Conservation (phyloP, 495 filamentous ascomycete species). For the Copromyces sp. region DNA sequence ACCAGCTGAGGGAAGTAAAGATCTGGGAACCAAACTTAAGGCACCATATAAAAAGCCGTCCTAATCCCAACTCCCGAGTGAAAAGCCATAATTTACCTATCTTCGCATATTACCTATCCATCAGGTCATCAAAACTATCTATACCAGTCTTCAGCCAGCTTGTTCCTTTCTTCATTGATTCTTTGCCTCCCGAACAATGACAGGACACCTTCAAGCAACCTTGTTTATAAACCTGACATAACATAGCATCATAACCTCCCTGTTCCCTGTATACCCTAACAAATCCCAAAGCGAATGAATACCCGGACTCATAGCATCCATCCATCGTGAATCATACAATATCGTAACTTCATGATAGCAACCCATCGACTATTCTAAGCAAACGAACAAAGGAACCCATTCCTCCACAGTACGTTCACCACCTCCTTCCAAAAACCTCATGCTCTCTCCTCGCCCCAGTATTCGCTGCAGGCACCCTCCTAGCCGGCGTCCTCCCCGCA, state of each 20-base stretch:
- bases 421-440: conserved; percentile 29
- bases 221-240: neutral
- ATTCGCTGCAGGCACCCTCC: neutral
- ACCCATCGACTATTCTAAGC: neutral
- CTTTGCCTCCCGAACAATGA: neutral
- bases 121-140: neutral
- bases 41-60: too few species aligned
- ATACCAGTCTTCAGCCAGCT: neutral
- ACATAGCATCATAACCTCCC: neutral
- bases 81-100: too few species aligned
- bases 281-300: neutral
- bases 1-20: too few species aligned
- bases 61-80: too few species aligned
- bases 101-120: too few species aligned
- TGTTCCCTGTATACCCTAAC: neutral
- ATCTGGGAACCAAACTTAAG: too few species aligned
- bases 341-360: neutral
- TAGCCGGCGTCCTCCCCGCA: conserved; percentile 2
- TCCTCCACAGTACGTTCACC: conserved; percentile 13
- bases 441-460: conserved; percentile 17
- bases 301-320: neutral
- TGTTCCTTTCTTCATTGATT: neutral
- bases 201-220: neutral
- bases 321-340: neutral
- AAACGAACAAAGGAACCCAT: too few species aligned